Conservation (phyloP, 2,329 filamentous ascomycete species). For the Monosporascus sp. region DNA sequence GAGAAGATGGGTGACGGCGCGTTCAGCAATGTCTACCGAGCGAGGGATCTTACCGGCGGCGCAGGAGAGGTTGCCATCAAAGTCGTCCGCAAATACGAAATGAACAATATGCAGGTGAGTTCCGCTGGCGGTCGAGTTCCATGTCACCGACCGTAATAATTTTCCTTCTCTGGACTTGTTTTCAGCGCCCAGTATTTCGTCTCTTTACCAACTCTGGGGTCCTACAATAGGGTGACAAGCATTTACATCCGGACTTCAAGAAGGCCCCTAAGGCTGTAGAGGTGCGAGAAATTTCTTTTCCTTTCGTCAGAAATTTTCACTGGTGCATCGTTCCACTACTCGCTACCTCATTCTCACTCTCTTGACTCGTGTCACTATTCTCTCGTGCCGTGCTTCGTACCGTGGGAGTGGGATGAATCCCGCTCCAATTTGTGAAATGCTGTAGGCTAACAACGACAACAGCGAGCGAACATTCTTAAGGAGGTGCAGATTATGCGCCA, state of each 20-base stretch:
- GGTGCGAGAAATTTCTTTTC: constrained; percentile 64
- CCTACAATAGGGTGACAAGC: constrained; percentile 71
- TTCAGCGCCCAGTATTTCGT: constrained; percentile 18
- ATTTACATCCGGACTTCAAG: constrained; percentile 94
- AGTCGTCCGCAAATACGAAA: constrained; percentile 97
- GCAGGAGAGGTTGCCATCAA: constrained; percentile 90
- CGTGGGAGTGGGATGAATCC: constrained; percentile 7
- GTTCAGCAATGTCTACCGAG: constrained; percentile 97
- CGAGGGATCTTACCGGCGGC: constrained; percentile 67
- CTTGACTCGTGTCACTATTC: background rate
- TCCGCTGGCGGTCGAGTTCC: constrained; percentile 25
- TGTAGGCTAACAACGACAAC: constrained; percentile 25
- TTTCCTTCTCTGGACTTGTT: constrained; percentile 28
- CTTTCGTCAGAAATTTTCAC: constrained; percentile 22
- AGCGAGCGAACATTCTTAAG: constrained; percentile 97
- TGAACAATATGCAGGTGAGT: constrained; percentile 98
- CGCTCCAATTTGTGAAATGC: constrained; percentile 5
- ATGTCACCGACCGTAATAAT: constrained; percentile 17
- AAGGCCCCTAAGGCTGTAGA: constrained; percentile 93
- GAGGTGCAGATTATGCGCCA: constrained; percentile 99
- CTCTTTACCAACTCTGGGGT: constrained; percentile 50
- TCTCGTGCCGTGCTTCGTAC: constrained; percentile 20
- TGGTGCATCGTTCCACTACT: constrained; percentile 3
- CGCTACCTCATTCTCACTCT: constrained; percentile 21
- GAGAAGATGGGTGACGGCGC: constrained; percentile 99